Percentiles rank a stretch among this genome's conserved stretches.
These are phyloP conservation scores for Xylariaceae sp. DNA, from an alignment of 2,329 filamentous ascomycete species.

Conservation along the genomic window DNA sequence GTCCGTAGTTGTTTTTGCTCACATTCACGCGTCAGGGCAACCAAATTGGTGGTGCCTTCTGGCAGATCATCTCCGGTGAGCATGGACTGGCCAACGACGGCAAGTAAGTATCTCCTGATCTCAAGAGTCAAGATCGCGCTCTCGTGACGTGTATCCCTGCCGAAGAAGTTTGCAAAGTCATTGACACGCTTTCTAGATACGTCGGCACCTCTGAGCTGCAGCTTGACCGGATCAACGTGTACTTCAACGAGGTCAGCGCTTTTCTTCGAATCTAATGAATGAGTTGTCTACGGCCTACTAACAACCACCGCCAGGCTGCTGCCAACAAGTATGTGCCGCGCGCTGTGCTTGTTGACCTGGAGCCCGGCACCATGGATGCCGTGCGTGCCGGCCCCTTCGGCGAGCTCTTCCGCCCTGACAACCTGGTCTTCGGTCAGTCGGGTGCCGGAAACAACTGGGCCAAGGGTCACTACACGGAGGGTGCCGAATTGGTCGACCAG, in stretches of 20 bases:
- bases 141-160: no score
- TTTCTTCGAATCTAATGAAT: not conserved
- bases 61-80: conserved; percentile 82
- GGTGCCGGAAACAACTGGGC: conserved; percentile 99
- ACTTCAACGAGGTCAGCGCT: conserved; percentile 72
- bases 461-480: conserved; percentile 99
- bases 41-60: conserved; percentile 99
- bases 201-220: conserved; percentile 98
- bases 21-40: conserved; percentile 65
- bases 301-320: conserved; percentile 58
- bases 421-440: conserved; percentile 99
- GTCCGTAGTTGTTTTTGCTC: conserved; percentile 8
- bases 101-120: conserved; percentile 53
- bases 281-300: not conserved
- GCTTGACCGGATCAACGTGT: conserved; percentile 99
- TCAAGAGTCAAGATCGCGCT: no score
- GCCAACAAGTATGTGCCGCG: conserved; percentile 99
- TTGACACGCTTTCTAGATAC: conserved; percentile 57
- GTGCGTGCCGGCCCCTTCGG: conserved; percentile 97
- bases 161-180: conserved; percentile 33
- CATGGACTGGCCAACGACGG: conserved; percentile 96
- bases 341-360: conserved; percentile 97
- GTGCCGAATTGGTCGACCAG: conserved; percentile 96
- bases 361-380: conserved; percentile 99
- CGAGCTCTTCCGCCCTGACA: conserved; percentile 98